Evolutionary conservation across 2,329 filamentous ascomycete genomes (phyloP).

Genomic region (Periconia macrospinosa): DNA sequence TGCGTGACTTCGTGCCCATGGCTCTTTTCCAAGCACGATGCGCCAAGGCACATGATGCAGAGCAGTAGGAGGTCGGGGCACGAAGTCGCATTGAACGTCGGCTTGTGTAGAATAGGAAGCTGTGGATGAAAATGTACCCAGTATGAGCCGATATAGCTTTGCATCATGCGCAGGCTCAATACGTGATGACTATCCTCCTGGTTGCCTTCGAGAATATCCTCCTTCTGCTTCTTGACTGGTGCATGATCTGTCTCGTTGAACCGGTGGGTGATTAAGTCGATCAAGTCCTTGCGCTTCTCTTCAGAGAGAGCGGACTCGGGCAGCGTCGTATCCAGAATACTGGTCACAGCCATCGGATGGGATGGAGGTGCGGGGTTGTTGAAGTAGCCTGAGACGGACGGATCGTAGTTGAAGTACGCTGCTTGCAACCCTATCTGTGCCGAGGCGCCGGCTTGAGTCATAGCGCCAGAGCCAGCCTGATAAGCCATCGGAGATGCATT

Average conservation of each 20-base stretch:
- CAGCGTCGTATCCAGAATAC: slow-evolving; percentile 76
- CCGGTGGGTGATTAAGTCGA: slow-evolving; percentile 76
- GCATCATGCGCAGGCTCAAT: slow-evolving; percentile 91
- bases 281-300: slow-evolving; percentile 80
- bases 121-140: slow-evolving; percentile 96
- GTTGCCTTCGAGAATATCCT: slow-evolving; percentile 77
- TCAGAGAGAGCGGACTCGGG: slow-evolving; percentile 83
- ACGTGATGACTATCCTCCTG: slow-evolving; percentile 63
- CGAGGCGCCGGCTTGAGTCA: slow-evolving; percentile 43
- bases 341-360: slow-evolving; percentile 88
- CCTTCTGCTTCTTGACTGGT: slow-evolving; percentile 73
- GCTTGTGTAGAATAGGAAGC: slow-evolving; percentile 90
- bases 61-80: slow-evolving; percentile 83
- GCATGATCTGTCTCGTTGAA: slow-evolving; percentile 82
- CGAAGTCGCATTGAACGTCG: slow-evolving; percentile 86
- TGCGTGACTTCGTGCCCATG: slow-evolving; percentile 74
- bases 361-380: slow-evolving; percentile 59
- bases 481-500: slow-evolving; percentile 44
- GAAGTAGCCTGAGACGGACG: slow-evolving; percentile 51
- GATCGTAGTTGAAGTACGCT: slow-evolving; percentile 55
- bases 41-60: slow-evolving; percentile 89
- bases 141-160: slow-evolving; percentile 83
- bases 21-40: slow-evolving; percentile 82
- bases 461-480: slow-evolving; percentile 16
- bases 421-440: slow-evolving; percentile 50